phyloP scores from a whole-genome alignment of 2,329 filamentous ascomycete species.

The Diaporthe longicolla region DNA sequence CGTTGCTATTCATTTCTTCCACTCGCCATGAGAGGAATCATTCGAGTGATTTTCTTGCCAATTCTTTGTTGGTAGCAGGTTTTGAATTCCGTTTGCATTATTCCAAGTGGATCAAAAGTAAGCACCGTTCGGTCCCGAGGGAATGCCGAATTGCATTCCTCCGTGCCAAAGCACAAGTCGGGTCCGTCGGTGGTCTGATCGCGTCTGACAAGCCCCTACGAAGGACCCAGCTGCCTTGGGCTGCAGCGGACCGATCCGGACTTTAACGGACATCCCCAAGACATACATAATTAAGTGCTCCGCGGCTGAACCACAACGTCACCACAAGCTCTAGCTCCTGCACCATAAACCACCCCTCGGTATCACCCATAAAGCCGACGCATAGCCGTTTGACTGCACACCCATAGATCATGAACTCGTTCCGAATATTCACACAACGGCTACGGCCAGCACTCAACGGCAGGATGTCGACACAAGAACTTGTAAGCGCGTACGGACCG shows the following conservation, averaged over 20 bases:
- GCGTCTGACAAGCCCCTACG: background rate
- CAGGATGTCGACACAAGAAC: slow-evolving; percentile 38
- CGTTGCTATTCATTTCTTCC: background rate
- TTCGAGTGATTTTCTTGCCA: background rate
- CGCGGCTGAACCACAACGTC: background rate
- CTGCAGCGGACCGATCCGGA: slow-evolving; percentile 39
- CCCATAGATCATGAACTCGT: slow-evolving; percentile 28
- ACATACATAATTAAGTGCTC: slow-evolving; percentile 35
- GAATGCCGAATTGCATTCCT: background rate
- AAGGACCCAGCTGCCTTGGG: background rate
- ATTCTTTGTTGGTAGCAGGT: background rate
- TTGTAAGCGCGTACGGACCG: slow-evolving; percentile 32
- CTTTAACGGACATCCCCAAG: slow-evolving; percentile 42
- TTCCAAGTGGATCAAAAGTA: background rate
- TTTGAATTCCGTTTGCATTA: too few relatives aligned
- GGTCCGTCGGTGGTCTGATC: slow-evolving; percentile 6
- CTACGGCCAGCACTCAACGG: slow-evolving; percentile 32
- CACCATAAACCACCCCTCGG: background rate
- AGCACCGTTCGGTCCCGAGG: slow-evolving; percentile 37
- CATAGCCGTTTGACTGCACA: too few relatives aligned
- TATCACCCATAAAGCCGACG: background rate
- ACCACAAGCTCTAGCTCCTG: background rate
- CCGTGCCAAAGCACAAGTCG: background rate
- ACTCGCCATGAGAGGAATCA: background rate
- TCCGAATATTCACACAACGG: slow-evolving; percentile 38